Percentiles rank a stretch among this genome's conserved stretches.
These are phyloP conservation scores for Apiotrichum mycotoxinovorans DNA, from an alignment of 1,284 basidiomycete genomes.

Conservation along the genomic window DNA sequence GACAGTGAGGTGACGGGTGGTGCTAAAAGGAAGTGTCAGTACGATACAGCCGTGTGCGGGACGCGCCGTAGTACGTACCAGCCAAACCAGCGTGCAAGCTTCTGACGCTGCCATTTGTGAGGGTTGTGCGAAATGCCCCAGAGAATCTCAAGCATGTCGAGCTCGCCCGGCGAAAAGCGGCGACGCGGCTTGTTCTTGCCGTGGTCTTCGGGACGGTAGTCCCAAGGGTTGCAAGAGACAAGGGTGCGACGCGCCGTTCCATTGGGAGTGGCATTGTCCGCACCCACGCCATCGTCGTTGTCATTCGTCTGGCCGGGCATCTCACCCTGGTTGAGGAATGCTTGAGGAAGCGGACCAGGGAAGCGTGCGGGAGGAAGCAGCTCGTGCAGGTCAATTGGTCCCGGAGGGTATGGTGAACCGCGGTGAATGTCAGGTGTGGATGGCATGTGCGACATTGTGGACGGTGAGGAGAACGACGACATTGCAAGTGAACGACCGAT, in stretches of 20 bases:
- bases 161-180: slow-evolving; percentile 23
- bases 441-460: slow-evolving; percentile 21
- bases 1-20: slow-evolving; percentile 23
- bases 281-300: background rate
- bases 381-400: slow-evolving; percentile 21
- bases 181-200: slow-evolving; percentile 26
- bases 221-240: slow-evolving; percentile 24
- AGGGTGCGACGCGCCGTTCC: slow-evolving; percentile 15
- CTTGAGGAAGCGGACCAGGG: slow-evolving; percentile 19
- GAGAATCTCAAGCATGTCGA: slow-evolving; percentile 25
- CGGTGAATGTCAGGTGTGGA: slow-evolving; percentile 20
- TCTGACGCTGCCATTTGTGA: slow-evolving; percentile 27
- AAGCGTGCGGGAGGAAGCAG: slow-evolving; percentile 18
- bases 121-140: slow-evolving; percentile 26
- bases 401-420: slow-evolving; percentile 16
- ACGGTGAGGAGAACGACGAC: slow-evolving; percentile 19
- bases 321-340: slow-evolving; percentile 21
- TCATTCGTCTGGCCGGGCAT: slow-evolving; percentile 16
- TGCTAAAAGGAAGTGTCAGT: slow-evolving; percentile 10
- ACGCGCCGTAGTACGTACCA: slow-evolving; percentile 12
- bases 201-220: slow-evolving; percentile 23
- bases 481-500: slow-evolving; percentile 10
- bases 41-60: background rate
- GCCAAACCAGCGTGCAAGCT: slow-evolving; percentile 29
- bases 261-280: background rate